phyloP scores from a whole-genome alignment of 2,329 filamentous ascomycete species.

The Tothia fuscella region DNA sequence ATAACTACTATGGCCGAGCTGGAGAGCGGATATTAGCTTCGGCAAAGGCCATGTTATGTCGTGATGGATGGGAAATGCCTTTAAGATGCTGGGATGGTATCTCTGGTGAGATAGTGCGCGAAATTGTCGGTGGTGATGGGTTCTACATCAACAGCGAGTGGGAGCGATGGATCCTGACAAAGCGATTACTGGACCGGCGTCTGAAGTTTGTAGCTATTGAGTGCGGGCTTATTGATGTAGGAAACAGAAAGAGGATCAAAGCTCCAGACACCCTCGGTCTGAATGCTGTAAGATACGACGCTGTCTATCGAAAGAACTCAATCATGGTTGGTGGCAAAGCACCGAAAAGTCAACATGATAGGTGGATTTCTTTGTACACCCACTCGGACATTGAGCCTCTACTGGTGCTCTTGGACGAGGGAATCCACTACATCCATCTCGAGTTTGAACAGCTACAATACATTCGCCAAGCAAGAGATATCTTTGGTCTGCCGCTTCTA shows the following conservation, averaged over 20 bases:
- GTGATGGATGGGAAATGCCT: conserved; percentile 46
- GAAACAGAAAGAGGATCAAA: conserved; percentile 31
- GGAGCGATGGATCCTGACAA: conserved; percentile 44
- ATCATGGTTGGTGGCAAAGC: conserved; percentile 27
- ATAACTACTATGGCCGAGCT: conserved; percentile 43
- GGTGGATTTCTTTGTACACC: conserved; percentile 41
- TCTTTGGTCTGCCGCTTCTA: conserved; percentile 42
- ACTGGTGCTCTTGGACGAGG: conserved; percentile 44
- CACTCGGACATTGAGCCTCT: conserved; percentile 43
- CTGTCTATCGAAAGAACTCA: conserved; percentile 36
- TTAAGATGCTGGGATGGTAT: conserved; percentile 44
- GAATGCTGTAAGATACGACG: conserved; percentile 41
- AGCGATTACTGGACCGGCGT: conserved; percentile 41
- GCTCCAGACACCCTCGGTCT: conserved; percentile 36
- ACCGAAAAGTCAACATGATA: conserved; percentile 11
- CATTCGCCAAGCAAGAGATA: conserved; percentile 39
- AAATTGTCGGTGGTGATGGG: conserved; percentile 46
- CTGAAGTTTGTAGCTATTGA: conserved; percentile 36
- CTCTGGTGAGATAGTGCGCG: conserved; percentile 44
- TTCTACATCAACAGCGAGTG: conserved; percentile 48
- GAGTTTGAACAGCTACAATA: conserved; percentile 46
- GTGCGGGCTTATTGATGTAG: conserved; percentile 33
- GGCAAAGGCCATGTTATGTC: conserved; percentile 46
- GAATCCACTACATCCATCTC: conserved; percentile 48
- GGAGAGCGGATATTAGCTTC: conserved; percentile 44